phyloP scores from a whole-genome alignment of 139 green algal species.

The Chlorella sp. region DNA sequence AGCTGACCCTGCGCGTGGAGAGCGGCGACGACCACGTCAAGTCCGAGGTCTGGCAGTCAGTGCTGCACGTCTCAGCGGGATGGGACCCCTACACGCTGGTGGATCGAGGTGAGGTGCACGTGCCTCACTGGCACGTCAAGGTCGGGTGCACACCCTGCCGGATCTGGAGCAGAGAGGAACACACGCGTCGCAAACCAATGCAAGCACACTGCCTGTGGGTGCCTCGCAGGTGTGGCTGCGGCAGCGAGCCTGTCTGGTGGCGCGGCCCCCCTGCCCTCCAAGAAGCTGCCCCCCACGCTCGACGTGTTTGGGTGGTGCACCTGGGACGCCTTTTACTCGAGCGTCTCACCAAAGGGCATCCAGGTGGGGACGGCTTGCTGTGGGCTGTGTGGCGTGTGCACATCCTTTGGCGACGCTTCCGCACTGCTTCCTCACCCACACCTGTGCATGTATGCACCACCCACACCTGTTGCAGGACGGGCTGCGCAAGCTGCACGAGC shows the following conservation, averaged over 20 bases:
- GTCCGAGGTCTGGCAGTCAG: constrained; percentile 9
- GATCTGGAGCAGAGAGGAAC: no score
- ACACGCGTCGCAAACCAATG: no score
- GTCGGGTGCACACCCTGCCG: neutral
- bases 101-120: constrained; percentile 4
- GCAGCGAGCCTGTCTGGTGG: constrained; percentile 65
- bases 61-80: constrained; percentile 20
- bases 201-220: no score
- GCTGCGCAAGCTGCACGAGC: constrained; percentile 48
- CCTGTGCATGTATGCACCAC: neutral
- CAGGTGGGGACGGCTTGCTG: no score
- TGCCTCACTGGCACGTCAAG: neutral
- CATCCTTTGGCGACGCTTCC: neutral
- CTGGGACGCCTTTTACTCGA: constrained; percentile 96
- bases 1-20: constrained; percentile 67
- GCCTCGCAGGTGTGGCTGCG: constrained; percentile 30
- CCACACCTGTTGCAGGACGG: constrained; percentile 40
- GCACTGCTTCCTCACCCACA: neutral
- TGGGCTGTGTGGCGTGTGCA: no score
- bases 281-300: constrained; percentile 60
- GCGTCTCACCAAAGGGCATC: constrained; percentile 68
- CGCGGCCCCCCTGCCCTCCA: constrained; percentile 36
- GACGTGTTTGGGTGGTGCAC: constrained; percentile 94
- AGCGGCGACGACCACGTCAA: constrained; percentile 54
- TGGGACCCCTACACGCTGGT: constrained; percentile 34